Conservation (phyloP, 1,284 basidiomycete species). For the Microbotryum lychnidis-dioicae region DNA sequence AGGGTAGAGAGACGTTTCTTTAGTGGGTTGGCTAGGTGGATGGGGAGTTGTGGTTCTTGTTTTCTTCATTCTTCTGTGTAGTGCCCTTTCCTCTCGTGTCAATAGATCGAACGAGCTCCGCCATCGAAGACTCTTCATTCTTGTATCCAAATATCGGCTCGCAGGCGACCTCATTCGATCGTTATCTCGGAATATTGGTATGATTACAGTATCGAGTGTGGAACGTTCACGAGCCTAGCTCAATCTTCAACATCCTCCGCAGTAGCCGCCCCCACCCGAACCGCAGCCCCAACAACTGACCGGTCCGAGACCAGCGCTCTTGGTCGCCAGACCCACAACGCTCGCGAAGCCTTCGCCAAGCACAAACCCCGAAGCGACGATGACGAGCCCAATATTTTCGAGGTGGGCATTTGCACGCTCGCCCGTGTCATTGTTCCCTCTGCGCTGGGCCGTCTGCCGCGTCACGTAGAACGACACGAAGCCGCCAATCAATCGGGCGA, state of each 20-base stretch:
- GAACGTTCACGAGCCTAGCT: neutral
- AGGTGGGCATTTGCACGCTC: conserved; percentile 38
- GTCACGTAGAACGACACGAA: conserved; percentile 63
- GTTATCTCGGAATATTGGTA: no score
- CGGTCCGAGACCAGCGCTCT: conserved; percentile 59
- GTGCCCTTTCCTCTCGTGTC: no score
- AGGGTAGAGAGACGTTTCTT: conserved; percentile 2
- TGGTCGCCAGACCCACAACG: conserved; percentile 66
- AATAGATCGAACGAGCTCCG: no score
- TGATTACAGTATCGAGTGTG: no score
- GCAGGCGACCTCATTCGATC: no score
- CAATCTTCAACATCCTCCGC: conserved; percentile 23
- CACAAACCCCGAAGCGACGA: conserved; percentile 90
- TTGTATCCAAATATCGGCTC: no score
- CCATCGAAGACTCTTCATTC: no score
- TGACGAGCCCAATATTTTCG: conserved; percentile 63
- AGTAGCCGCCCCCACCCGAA: conserved; percentile 51
- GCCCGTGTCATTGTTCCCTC: conserved; percentile 29
- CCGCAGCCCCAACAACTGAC: conserved; percentile 81
- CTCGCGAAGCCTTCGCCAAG: conserved; percentile 84
- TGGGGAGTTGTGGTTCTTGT: no score
- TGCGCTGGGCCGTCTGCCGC: conserved; percentile 40
- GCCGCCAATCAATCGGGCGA: conserved; percentile 84
- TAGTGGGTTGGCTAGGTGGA: no score
- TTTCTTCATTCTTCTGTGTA: no score